These are phyloP conservation scores for Kwoniella sp. DNA, from an alignment of 768 basidiomycete genomes.

Conservation along the genomic window DNA sequence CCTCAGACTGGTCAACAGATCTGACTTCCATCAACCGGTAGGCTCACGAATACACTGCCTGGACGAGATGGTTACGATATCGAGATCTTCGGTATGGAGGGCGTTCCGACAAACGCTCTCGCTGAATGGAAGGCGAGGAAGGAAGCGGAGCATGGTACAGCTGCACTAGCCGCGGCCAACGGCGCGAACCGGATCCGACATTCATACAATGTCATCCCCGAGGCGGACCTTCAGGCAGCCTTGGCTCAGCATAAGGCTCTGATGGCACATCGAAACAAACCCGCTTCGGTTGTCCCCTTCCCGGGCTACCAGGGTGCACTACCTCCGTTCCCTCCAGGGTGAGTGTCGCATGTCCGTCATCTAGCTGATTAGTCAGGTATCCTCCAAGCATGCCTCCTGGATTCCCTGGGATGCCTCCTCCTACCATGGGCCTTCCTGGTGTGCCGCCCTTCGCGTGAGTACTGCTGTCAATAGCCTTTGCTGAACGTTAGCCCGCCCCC, in stretches of 20 bases:
- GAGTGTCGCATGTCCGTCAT: conserved; percentile 15
- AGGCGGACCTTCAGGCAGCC: conserved; percentile 78
- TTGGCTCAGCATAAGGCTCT: conserved; percentile 84
- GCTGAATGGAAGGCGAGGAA: conserved; percentile 95
- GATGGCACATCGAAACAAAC: conserved; percentile 62
- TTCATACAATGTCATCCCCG: conserved; percentile 70
- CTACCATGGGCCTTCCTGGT: conserved; percentile 15
- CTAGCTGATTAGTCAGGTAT: conserved; percentile 53
- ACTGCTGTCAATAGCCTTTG: too few species aligned
- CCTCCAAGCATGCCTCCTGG: conserved; percentile 57
- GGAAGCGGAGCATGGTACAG: conserved; percentile 83
- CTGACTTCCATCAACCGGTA: conserved; percentile 52
- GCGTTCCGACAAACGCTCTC: conserved; percentile 87
- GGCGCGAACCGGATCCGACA: conserved; percentile 64
- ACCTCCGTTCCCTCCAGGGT: conserved; percentile 51
- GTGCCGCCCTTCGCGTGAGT: conserved; percentile 27
- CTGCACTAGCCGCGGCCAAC: conserved; percentile 30
- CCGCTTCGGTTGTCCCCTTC: conserved; percentile 42
- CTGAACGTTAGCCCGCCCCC: conserved; percentile 32
- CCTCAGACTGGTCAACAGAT: too few species aligned
- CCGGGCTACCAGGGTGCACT: conserved; percentile 50
- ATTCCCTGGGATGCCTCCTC: conserved; percentile 21
- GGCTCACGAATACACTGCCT: conserved; percentile 92
- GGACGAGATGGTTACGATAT: conserved; percentile 97
- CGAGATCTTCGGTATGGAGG: conserved; percentile 99